Conservation (phyloP, 176 grass and related monocot species). For the Alopecurus myosuroides region DNA sequence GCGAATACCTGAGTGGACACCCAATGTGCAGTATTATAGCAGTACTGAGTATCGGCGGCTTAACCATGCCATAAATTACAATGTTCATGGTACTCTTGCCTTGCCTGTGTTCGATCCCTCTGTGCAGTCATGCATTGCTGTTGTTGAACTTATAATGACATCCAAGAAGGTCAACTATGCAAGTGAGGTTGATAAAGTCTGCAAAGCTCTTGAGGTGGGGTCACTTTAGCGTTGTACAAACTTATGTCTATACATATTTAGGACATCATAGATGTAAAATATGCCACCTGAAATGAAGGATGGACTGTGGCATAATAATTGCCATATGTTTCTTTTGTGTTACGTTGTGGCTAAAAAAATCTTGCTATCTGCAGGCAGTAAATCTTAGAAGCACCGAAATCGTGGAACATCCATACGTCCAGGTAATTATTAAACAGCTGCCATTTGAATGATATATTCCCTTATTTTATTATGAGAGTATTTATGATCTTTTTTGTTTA, state of each 20-base stretch:
- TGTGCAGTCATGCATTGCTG: slow-evolving; percentile 44
- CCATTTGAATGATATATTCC: not conserved
- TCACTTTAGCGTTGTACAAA: not conserved
- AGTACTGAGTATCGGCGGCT: slow-evolving; percentile 43
- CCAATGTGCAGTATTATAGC: slow-evolving; percentile 56
- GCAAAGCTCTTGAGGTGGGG: slow-evolving; percentile 70
- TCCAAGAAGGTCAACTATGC: slow-evolving; percentile 50
- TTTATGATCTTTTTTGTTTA: not conserved
- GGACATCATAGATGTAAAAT: not conserved
- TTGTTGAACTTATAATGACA: slow-evolving; percentile 63
- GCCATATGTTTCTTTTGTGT: not conserved
- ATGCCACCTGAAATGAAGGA: not conserved
- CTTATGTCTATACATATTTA: not conserved
- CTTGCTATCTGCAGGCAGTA: slow-evolving; percentile 41
- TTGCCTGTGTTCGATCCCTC: slow-evolving; percentile 53
- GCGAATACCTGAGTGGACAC: slow-evolving; percentile 55
- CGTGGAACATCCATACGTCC: slow-evolving; percentile 29
- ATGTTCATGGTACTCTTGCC: slow-evolving; percentile 53
- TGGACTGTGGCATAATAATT: not conserved
- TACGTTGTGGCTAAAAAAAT: not conserved
- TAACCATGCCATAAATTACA: slow-evolving; percentile 43
- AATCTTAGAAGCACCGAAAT: slow-evolving; percentile 59
- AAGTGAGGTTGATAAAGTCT: slow-evolving; percentile 57
- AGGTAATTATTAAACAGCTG: slow-evolving; percentile 6
- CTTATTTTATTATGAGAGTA: not conserved